Conservation (phyloP, 1,284 basidiomycete species). For the Takashimella koratensis region DNA sequence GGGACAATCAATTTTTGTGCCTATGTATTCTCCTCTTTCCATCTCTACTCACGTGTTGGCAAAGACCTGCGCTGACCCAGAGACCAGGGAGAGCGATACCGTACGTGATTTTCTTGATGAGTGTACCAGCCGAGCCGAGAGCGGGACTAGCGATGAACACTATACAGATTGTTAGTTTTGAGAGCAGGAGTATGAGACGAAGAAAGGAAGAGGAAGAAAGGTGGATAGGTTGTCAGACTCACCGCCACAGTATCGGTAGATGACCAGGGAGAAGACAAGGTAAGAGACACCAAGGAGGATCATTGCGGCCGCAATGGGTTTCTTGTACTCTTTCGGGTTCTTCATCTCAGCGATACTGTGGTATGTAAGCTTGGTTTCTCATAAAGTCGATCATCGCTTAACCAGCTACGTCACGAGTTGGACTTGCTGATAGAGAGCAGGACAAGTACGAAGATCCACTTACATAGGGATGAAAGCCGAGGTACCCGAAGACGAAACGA, state of each 20-base stretch:
- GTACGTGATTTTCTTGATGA: slow-evolving; percentile 38
- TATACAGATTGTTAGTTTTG: slow-evolving; percentile 8
- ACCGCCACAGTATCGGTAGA: slow-evolving; percentile 30
- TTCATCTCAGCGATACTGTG: slow-evolving; percentile 25
- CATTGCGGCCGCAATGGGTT: slow-evolving; percentile 18
- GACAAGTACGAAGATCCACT: too few species aligned
- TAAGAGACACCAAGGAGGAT: slow-evolving; percentile 18
- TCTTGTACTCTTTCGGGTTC: slow-evolving; percentile 22
- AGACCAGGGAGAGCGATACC: slow-evolving; percentile 44
- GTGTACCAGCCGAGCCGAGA: slow-evolving; percentile 26
- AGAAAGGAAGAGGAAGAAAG: not conserved
- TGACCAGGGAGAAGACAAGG: slow-evolving; percentile 25
- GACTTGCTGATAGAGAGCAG: not conserved
- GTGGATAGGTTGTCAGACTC: not conserved
- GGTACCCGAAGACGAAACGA: slow-evolving; percentile 8
- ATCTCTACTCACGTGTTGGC: slow-evolving; percentile 12
- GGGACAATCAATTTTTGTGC: too few species aligned
- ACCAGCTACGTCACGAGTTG: too few species aligned
- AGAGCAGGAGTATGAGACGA: slow-evolving; percentile 13
- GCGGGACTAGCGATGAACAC: slow-evolving; percentile 30
- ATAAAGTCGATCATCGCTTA: too few species aligned
- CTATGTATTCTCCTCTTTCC: too few species aligned
- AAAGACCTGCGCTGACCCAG: slow-evolving; percentile 16
- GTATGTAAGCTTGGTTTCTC: not conserved
- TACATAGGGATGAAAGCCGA: slow-evolving; percentile 7